Percentiles rank a stretch among this genome's conserved stretches.
Conservation (phyloP, 176 grass and related monocot genomes). For the Cenchrus americanus region DNA sequence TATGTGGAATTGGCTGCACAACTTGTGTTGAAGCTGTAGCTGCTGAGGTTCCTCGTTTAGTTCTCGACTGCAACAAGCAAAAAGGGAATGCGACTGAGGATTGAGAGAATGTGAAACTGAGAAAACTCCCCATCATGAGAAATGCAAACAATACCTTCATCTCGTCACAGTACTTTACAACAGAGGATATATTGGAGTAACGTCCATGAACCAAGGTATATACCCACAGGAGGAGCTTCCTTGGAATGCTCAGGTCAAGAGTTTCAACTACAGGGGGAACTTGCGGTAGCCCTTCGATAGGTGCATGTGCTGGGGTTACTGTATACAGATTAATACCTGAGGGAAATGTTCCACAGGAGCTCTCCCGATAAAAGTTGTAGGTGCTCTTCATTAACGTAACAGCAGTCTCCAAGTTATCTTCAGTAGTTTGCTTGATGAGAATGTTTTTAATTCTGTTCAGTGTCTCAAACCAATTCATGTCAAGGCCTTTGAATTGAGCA, state of each 20-base stretch:
- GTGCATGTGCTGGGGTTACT: constrained; percentile 47
- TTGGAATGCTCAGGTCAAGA: constrained; percentile 89
- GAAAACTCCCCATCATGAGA: neutral
- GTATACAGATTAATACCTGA: constrained; percentile 83
- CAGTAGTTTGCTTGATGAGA: constrained; percentile 70
- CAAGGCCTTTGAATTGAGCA: constrained; percentile 87
- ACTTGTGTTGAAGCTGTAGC: constrained; percentile 37
- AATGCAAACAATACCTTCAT: constrained; percentile 67
- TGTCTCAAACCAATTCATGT: constrained; percentile 96
- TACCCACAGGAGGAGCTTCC: constrained; percentile 93
- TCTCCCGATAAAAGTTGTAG: constrained; percentile 95
- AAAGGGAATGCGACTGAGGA: constrained; percentile 19
- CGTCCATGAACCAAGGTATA: constrained; percentile 79
- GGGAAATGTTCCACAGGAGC: constrained; percentile 82
- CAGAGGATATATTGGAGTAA: constrained; percentile 74
- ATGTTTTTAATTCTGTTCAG: constrained; percentile 87
- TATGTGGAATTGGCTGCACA: constrained; percentile 39
- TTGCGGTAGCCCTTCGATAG: constrained; percentile 54
- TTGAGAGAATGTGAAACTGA: neutral
- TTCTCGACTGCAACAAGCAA: constrained; percentile 63
- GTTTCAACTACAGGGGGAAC: constrained; percentile 54
- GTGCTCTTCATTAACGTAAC: constrained; percentile 82
- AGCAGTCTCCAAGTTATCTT: constrained; percentile 91
- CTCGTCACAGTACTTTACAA: constrained; percentile 92
- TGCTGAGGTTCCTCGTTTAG: constrained; percentile 65